Percentiles rank a stretch among this genome's conserved stretches.
Conservation (phyloP, 1,284 basidiomycete species). For the Golubevia sp. region DNA sequence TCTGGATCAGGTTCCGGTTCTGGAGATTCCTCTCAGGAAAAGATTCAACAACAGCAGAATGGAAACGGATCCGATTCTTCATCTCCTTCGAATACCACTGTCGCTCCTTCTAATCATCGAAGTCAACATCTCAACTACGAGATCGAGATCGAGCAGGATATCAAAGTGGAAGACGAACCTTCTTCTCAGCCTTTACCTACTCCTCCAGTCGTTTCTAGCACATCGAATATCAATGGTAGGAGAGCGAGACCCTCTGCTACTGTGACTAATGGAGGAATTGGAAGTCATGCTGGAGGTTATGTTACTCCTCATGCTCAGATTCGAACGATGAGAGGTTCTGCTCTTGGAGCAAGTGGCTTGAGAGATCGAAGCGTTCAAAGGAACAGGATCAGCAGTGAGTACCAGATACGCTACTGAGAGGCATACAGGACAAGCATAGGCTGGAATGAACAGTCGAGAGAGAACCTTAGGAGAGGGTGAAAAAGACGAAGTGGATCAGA, state of each 20-base stretch:
- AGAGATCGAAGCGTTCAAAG: too few species aligned
- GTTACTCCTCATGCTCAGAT: neutral
- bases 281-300: neutral
- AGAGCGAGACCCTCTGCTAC: neutral
- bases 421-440: too few species aligned
- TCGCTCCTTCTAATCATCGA: neutral
- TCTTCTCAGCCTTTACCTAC: neutral
- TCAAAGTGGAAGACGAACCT: conserved; percentile 2
- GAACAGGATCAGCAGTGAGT: too few species aligned
- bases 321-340: neutral
- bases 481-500: too few species aligned
- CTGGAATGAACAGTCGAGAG: too few species aligned
- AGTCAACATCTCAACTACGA: too few species aligned
- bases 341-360: neutral
- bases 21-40: neutral
- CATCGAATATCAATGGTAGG: neutral
- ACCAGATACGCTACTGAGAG: too few species aligned
- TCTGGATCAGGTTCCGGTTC: neutral
- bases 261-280: conserved; percentile 1
- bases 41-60: neutral
- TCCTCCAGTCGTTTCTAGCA: conserved; percentile 3
- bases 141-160: neutral
- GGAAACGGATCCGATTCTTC: neutral
- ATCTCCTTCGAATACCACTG: neutral
- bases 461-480: too few species aligned